Base-by-base conservation (phyloP, 202 grass and related monocot species). In the Panicum virgatum region DNA sequence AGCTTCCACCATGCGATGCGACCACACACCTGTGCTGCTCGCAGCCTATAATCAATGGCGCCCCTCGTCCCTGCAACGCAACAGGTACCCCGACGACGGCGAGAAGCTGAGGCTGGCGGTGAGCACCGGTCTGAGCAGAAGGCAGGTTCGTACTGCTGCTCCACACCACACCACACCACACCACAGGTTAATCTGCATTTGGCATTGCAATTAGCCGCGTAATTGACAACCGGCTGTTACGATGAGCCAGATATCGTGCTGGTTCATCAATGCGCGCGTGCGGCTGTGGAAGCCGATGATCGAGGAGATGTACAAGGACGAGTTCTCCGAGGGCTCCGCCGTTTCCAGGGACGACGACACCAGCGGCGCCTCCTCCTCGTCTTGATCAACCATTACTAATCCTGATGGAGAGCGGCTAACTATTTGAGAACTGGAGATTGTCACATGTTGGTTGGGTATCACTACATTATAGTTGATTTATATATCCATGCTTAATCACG, bases 81-180 rank as follows among this genome's bases (percentile, higher is more conserved):
- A 69, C 90, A 98, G 96, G 81, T 95, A 98, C 82, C 96, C 96
- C 39, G 77, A 84, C 60, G 96, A 98, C 73, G 89, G 80, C 44
- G 87, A 98, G 90, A 98, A 98, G 83, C 89, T 95, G 13, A 83
- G 87, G 82, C 92, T 98, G 85, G 92, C 90, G 5, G 87, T 93
- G 53, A 86, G 72, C 66, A 95, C 96, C 25, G 96, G 96, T 1
- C 60, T 98, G 71, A 95, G 88, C 77, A 83, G 90, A 78, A 88
- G 80, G 72, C 96, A 97, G 66, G 94, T 97, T 3, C 25, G 25
- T 32, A 47, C 39, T 45, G 14, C 59, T 62, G 0, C 38, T 22
- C 9, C 63, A 10, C 37, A 12, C 6, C 1, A 5, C n/a, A n/a
- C n/a, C n/a, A n/a, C n/a, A 12, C 6, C 1, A 5, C 30, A 11